Percentiles rank a stretch among this genome's conserved stretches.
phyloP scores from a whole-genome alignment of 208 protist genomes.

The Acanthamoeba divionensis region DNA sequence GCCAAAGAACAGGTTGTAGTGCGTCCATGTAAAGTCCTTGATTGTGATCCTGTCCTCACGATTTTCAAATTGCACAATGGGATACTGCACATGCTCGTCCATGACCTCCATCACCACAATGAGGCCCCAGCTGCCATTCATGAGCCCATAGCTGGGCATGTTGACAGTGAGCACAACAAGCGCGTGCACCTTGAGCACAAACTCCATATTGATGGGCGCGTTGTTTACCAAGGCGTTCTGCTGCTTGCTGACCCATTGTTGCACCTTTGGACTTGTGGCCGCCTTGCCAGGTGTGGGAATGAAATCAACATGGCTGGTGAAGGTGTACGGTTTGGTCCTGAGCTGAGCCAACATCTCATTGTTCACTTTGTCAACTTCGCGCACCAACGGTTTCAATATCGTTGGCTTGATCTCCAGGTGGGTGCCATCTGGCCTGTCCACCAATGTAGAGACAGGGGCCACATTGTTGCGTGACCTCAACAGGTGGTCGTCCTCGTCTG shows the following conservation, averaged over 20 bases:
- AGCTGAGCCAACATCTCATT: not conserved
- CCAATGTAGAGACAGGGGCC: no score
- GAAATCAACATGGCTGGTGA: not conserved
- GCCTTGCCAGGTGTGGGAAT: not conserved
- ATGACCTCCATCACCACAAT: not conserved
- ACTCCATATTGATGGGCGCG: not conserved
- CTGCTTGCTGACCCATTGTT: not conserved
- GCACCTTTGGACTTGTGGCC: not conserved
- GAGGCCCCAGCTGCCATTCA: constrained; percentile 70
- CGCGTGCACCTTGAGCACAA: constrained; percentile 67
- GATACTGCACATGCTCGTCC: not conserved
- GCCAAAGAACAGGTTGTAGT: no score
- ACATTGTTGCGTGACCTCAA: no score
- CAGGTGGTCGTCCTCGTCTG: no score
- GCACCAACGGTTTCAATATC: not conserved
- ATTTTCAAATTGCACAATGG: not conserved
- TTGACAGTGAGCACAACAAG: constrained; percentile 77
- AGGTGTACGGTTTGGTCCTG: not conserved
- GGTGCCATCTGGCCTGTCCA: not conserved
- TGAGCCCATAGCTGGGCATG: constrained; percentile 24
- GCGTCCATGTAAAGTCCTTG: no score
- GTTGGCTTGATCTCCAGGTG: not conserved
- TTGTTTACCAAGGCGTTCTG: not conserved
- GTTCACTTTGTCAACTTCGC: not conserved
- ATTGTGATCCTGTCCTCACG: no score